Evolutionary conservation across 2,329 filamentous ascomycete species (phyloP).

Genomic region (Zasmidium citrigriseum): DNA sequence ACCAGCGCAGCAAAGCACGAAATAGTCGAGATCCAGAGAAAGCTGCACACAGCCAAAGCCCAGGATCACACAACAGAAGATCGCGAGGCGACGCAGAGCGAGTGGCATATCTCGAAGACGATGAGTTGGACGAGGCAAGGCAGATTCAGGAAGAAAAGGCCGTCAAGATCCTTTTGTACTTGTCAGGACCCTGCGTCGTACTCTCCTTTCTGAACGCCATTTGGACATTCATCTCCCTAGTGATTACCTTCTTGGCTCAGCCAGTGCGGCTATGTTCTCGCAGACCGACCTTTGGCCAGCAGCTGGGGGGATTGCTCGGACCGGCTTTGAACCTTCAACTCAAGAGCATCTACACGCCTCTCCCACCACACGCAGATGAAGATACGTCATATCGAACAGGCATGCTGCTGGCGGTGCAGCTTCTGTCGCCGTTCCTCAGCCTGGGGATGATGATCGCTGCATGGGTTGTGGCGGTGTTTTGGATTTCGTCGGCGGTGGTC

Average conservation of each 20-base stretch:
- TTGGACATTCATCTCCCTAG: constrained; percentile 55
- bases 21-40: constrained; percentile 28
- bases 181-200: constrained; percentile 55
- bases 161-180: constrained; percentile 51
- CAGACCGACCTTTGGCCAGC: constrained; percentile 49
- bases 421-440: constrained; percentile 59
- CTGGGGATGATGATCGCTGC: constrained; percentile 57
- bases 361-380: constrained; percentile 33
- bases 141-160: constrained; percentile 45
- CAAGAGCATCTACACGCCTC: constrained; percentile 48
- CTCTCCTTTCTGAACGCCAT: constrained; percentile 56
- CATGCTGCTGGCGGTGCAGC: constrained; percentile 54
- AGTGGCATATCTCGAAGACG: constrained; percentile 27
- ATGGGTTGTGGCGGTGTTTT: constrained; percentile 63
- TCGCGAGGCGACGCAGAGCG: constrained; percentile 15
- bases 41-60: constrained; percentile 20
- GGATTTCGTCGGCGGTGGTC: constrained; percentile 54
- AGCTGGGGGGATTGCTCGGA: constrained; percentile 54
- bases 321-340: constrained; percentile 56
- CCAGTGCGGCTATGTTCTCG: constrained; percentile 57
- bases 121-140: constrained; percentile 40
- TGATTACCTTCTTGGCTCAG: constrained; percentile 53
- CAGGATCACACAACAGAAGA: constrained; percentile 11
- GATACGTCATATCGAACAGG: constrained; percentile 41
- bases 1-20: constrained; percentile 23